A percentile compares a stretch with the other conserved stretches of the same genome.
Conservation (phyloP, 768 basidiomycete species). For the Hypholoma fasciculare region DNA sequence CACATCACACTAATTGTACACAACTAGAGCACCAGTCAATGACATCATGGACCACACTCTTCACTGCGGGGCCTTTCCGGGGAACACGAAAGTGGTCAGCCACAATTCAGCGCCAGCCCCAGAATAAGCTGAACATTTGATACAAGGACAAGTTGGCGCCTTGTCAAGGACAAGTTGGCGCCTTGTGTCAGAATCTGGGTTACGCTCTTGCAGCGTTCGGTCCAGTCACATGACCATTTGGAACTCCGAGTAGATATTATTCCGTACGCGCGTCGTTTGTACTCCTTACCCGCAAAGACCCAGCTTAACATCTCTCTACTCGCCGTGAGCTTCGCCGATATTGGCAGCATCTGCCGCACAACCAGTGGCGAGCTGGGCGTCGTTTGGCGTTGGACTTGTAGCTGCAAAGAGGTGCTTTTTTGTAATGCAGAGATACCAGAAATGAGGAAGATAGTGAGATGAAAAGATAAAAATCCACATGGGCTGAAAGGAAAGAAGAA, state of each 20-base stretch:
- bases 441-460: too few species aligned
- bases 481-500: slow-evolving; percentile 8
- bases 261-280: too few species aligned
- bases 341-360: slow-evolving; percentile 43
- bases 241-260: too few species aligned
- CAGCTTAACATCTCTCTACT: too few species aligned
- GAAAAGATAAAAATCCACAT: slow-evolving; percentile 35
- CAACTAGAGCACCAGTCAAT: slow-evolving; percentile 83
- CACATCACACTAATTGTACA: slow-evolving; percentile 83
- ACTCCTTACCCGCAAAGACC: too few species aligned
- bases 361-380: slow-evolving; percentile 36
- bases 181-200: too few species aligned
- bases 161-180: too few species aligned
- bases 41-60: slow-evolving; percentile 81
- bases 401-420: too few species aligned
- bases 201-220: too few species aligned
- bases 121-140: slow-evolving; percentile 70
- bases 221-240: too few species aligned
- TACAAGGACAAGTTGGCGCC: slow-evolving; percentile 58
- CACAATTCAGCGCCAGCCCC: neutral
- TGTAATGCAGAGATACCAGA: too few species aligned
- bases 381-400: slow-evolving; percentile 45
- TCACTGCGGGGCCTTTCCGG: slow-evolving; percentile 83
- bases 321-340: slow-evolving; percentile 38
- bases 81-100: slow-evolving; percentile 83